phyloP scores from a whole-genome alignment of 768 basidiomycete genomes.

The Mycena maculata region DNA sequence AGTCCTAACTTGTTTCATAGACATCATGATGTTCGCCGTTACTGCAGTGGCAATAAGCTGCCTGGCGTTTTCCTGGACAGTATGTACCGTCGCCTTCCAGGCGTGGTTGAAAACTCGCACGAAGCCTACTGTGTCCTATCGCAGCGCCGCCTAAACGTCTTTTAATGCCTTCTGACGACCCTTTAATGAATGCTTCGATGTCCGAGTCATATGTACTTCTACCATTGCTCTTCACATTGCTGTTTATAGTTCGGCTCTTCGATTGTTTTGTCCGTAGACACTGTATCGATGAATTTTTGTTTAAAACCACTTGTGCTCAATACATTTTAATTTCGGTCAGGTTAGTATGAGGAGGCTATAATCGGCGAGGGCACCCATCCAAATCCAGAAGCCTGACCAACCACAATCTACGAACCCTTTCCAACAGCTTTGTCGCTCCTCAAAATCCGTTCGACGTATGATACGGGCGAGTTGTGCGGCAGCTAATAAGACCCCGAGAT shows the following conservation, averaged over 20 bases:
- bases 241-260: not conserved
- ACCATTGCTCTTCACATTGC: not conserved
- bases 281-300: conserved; percentile 19
- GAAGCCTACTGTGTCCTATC: conserved; percentile 44
- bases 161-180: not conserved
- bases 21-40: conserved; percentile 92
- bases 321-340: not conserved
- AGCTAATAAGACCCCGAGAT: conserved; percentile 78
- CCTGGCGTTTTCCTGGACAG: conserved; percentile 86
- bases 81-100: conserved; percentile 81
- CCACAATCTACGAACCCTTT: conserved; percentile 89
- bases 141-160: conserved; percentile 45
- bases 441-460: conserved; percentile 79
- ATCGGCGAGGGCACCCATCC: conserved; percentile 83
- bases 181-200: not conserved
- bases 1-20: conserved; percentile 49
- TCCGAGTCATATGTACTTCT: not conserved
- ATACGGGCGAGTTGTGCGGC: conserved; percentile 83
- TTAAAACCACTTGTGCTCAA: not conserved
- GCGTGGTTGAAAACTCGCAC: conserved; percentile 76
- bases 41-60: conserved; percentile 88
- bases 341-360: conserved; percentile 53
- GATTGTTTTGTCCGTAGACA: conserved; percentile 8
- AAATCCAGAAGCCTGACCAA: conserved; percentile 89
- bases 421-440: conserved; percentile 87